Evolutionary conservation across 805 yeast genomes (phyloP), one percentile per base, ranked within the genome.

Genomic region (Nakazawaea ambrosiae): DNA sequence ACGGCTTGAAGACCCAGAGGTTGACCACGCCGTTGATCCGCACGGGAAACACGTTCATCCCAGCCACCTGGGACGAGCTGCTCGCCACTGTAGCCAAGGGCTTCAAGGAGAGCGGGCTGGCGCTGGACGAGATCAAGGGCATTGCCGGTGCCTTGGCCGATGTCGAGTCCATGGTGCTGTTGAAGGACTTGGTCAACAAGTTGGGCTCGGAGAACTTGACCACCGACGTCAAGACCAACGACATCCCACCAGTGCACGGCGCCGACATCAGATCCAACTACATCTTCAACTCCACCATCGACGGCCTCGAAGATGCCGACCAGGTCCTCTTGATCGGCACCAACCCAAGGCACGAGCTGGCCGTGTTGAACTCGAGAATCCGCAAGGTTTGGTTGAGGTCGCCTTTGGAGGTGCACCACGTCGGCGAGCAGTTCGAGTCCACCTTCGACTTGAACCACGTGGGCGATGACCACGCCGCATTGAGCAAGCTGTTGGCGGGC

Each of bases 321-420:
- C 85, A 75, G 49, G 79, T 85, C 44, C 67, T 85, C 52, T 68
- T 85, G 43, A 74, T 85, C 41, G 95, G 95, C 45, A 78, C 95
- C 32, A 85, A 85, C 66, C 94, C 95, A 42, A 74, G 95, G 55
- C 87, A 73, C 55, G 95, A 85, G 65, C 95, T 95, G 42, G 87
- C 95, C 30, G 94, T 86, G 14, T 68, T 85, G 51, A 85, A 85
- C 59, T 75, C 90, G 29, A 75, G 94, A 61, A 79, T 85, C 49
- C 76, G 95, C 68, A 81, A 78, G 57, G 78, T 72, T 43, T 85
- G 90, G 92, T 66, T 85, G 54, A 66, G 79, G 49, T 70, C 78
- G 27, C 63, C 69, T 48, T 70, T 83, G 51, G 82, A 83, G 49
- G 64, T 86, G 45, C 78, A 78, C 45, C 77, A 76, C 29, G 73